Conservation (phyloP, 116 monocot species). For the Dioscorea cayenensis region DNA sequence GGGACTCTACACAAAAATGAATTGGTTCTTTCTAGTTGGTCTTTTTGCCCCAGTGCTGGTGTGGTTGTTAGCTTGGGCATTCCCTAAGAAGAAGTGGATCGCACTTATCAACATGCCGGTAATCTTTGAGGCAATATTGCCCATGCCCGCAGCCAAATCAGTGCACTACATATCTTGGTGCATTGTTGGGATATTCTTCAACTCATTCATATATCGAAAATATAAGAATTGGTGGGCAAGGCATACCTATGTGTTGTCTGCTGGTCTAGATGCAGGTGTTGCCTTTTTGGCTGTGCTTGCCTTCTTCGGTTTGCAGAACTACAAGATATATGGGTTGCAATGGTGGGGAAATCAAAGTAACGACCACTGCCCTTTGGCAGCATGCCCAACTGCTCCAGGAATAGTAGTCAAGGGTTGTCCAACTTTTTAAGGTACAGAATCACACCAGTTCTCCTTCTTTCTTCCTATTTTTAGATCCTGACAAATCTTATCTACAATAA, state of each 20-base stretch:
- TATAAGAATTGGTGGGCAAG: slow-evolving; percentile 39
- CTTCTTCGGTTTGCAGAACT: not conserved
- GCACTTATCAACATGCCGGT: slow-evolving; percentile 24
- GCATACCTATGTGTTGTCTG: not conserved
- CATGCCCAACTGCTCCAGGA: slow-evolving; percentile 4
- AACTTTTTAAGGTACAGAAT: not conserved
- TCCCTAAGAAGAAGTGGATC: slow-evolving; percentile 8
- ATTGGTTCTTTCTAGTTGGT: not conserved
- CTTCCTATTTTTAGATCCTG: no score
- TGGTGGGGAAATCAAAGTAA: not conserved
- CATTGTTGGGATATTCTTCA: slow-evolving; percentile 29
- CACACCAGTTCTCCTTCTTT: no score
- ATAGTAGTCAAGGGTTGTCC: not conserved
- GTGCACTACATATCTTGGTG: slow-evolving; percentile 36
- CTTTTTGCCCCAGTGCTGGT: not conserved
- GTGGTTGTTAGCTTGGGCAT: not conserved
- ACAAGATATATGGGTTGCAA: not conserved
- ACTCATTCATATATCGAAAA: slow-evolving; percentile 17
- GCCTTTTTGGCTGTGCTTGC: no score
- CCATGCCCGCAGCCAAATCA: slow-evolving; percentile 25
- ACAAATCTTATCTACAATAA: no score
- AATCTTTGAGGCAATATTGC: slow-evolving; percentile 4
- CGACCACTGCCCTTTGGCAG: not conserved
- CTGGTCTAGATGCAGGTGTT: no score
- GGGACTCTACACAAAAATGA: slow-evolving; percentile 1